Percentiles rank a stretch among this genome's conserved stretches.
Conservation (phyloP, 2,329 filamentous ascomycete species). For the Paecilomyces sp. region DNA sequence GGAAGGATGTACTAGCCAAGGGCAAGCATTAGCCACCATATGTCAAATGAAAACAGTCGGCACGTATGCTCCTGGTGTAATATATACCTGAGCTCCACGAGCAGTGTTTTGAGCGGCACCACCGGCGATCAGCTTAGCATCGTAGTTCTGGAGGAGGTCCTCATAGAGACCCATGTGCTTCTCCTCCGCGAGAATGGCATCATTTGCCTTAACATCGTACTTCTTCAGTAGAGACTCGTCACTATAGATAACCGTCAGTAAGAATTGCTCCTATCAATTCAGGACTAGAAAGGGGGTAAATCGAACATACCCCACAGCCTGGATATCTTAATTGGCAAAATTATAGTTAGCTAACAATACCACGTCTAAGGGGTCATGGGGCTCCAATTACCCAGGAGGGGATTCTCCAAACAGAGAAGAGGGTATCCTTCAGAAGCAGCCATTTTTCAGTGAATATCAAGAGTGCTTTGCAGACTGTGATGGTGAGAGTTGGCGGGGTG, state of each 20-base stretch:
- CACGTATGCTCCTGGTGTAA: background rate
- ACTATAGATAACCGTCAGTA: constrained; percentile 40
- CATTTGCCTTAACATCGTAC: constrained; percentile 90
- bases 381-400: constrained; percentile 68
- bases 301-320: constrained; percentile 59
- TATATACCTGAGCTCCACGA: constrained; percentile 68
- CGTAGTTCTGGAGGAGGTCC: constrained; percentile 84
- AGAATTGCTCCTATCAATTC: background rate
- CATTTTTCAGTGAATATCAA: constrained; percentile 46
- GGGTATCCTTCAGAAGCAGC: constrained; percentile 70
- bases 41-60: background rate
- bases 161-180: constrained; percentile 88
- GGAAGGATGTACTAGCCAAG: constrained; percentile 71
- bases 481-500: background rate
- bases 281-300: background rate
- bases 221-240: constrained; percentile 80
- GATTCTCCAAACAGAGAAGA: constrained; percentile 93
- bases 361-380: background rate
- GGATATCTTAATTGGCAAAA: constrained; percentile 62
- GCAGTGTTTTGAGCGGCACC: constrained; percentile 97
- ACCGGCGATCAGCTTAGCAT: constrained; percentile 90
- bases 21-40: background rate
- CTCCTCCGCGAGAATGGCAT: constrained; percentile 91
- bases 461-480: background rate
- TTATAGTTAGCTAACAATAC: constrained; percentile 3